Evolutionary conservation across 495 filamentous ascomycete species (phyloP).

Genomic region (Aspergillus kassunensis): DNA sequence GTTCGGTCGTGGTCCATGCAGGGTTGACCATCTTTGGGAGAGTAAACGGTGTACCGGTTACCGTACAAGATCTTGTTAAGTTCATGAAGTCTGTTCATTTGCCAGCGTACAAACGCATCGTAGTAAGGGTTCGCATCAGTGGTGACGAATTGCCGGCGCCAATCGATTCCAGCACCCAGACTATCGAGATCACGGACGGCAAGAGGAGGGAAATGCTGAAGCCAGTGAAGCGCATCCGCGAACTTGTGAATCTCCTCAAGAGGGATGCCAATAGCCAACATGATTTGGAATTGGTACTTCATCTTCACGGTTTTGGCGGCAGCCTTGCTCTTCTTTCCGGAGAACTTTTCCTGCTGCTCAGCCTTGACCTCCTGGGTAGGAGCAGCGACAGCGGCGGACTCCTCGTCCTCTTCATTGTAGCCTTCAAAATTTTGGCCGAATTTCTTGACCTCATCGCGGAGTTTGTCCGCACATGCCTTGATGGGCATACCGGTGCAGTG

Average conservation of each 20-base stretch:
- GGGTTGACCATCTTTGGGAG: slow-evolving; percentile 92
- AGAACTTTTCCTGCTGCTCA: slow-evolving; percentile 87
- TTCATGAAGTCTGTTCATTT: slow-evolving; percentile 90
- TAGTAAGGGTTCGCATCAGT: slow-evolving; percentile 98
- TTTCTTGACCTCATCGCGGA: slow-evolving; percentile 78
- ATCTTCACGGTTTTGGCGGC: slow-evolving; percentile 85
- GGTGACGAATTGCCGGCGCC: slow-evolving; percentile 86
- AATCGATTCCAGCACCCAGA: slow-evolving; percentile 84
- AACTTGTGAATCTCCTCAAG: slow-evolving; percentile 86
- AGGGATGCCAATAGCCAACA: slow-evolving; percentile 80
- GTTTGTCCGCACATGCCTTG: slow-evolving; percentile 95
- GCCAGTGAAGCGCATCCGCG: slow-evolving; percentile 83
- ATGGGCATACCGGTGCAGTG: slow-evolving; percentile 98
- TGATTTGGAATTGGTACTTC: slow-evolving; percentile 88
- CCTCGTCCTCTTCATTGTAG: slow-evolving; percentile 58
- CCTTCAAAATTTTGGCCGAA: slow-evolving; percentile 86
- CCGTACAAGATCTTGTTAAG: slow-evolving; percentile 92
- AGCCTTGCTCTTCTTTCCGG: slow-evolving; percentile 90
- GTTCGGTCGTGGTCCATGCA: slow-evolving; percentile 97
- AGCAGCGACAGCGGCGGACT: slow-evolving; percentile 43
- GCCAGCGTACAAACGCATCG: slow-evolving; percentile 93
- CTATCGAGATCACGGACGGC: slow-evolving; percentile 76
- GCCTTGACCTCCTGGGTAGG: slow-evolving; percentile 61
- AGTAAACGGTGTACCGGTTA: slow-evolving; percentile 92
- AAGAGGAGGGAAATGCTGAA: slow-evolving; percentile 80